These are phyloP conservation scores for Polyporus tsugae DNA, from an alignment of 1,284 basidiomycete species.

Conservation along the genomic window DNA sequence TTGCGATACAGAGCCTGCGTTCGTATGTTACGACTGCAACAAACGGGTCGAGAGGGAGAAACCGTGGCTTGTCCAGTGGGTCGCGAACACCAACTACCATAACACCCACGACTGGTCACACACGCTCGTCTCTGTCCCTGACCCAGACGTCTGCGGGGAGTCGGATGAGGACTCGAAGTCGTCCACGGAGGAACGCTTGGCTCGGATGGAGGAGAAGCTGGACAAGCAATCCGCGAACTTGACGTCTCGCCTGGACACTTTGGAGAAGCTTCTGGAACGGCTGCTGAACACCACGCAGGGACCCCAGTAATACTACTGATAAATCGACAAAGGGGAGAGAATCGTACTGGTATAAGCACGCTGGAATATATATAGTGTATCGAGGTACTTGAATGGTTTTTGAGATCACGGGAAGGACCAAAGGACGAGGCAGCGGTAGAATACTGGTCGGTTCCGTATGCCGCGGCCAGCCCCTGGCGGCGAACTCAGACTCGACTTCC, in stretches of 20 bases:
- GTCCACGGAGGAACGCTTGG: background rate
- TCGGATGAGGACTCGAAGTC: background rate
- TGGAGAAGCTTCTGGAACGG: background rate
- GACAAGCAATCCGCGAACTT: background rate
- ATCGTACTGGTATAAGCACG: no score
- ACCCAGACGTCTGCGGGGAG: background rate
- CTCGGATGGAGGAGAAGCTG: background rate
- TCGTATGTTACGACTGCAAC: slow-evolving; percentile 18
- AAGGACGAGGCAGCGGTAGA: no score
- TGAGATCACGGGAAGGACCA: no score
- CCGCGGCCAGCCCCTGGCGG: no score
- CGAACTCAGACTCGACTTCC: no score
- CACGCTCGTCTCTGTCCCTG: slow-evolving; percentile 10
- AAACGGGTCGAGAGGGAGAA: slow-evolving; percentile 11
- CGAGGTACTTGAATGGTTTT: no score
- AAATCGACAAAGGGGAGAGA: no score
- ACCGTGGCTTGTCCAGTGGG: slow-evolving; percentile 9
- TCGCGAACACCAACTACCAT: background rate
- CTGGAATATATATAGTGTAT: no score
- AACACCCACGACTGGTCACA: slow-evolving; percentile 19
- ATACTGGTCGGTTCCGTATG: no score
- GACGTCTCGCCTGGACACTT: background rate
- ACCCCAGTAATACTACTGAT: no score
- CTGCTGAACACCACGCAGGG: background rate
- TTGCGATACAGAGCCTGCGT: background rate